Conservation (phyloP, 371 early-diverging fungal genomes). For the Chytridium lagenaria region DNA sequence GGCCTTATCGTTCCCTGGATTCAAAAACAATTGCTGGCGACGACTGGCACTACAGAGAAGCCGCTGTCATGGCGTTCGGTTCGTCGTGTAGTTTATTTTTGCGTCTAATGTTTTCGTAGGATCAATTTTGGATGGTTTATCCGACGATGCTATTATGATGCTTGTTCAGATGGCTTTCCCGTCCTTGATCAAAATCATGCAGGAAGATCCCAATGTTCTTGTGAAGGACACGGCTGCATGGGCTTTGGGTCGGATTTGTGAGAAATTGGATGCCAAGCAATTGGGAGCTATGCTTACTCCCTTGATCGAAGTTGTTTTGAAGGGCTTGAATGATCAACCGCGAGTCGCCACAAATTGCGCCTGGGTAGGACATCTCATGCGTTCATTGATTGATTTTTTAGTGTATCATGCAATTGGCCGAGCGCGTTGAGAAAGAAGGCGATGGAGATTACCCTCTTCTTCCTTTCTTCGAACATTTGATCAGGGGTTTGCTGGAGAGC, state of each 20-base stretch:
- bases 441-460: conserved; percentile 72
- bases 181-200: conserved; percentile 78
- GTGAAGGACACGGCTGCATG: conserved; percentile 97
- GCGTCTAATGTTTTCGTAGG: conserved; percentile 26
- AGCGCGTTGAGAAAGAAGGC: conserved; percentile 61
- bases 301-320: conserved; percentile 76
- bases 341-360: conserved; percentile 92
- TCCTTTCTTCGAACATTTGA: conserved; percentile 78
- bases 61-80: conserved; percentile 98
- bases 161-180: conserved; percentile 90
- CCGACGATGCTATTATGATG: conserved; percentile 65
- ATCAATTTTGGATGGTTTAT: conserved; percentile 94
- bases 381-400: conserved; percentile 21
- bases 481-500: conserved; percentile 69
- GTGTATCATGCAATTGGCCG: conserved; percentile 86
- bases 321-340: conserved; percentile 81
- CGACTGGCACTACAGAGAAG: conserved; percentile 94
- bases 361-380: conserved; percentile 58
- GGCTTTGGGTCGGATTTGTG: conserved; percentile 93
- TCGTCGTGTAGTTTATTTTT: background rate
- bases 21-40: conserved; percentile 77
- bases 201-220: conserved; percentile 81
- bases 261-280: conserved; percentile 62
- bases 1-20: conserved; percentile 87
- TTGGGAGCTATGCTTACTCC: conserved; percentile 19